Percentiles rank a stretch among this genome's conserved stretches.
Conservation (phyloP, 768 basidiomycete species). For the Phlebiopsis gigantea region DNA sequence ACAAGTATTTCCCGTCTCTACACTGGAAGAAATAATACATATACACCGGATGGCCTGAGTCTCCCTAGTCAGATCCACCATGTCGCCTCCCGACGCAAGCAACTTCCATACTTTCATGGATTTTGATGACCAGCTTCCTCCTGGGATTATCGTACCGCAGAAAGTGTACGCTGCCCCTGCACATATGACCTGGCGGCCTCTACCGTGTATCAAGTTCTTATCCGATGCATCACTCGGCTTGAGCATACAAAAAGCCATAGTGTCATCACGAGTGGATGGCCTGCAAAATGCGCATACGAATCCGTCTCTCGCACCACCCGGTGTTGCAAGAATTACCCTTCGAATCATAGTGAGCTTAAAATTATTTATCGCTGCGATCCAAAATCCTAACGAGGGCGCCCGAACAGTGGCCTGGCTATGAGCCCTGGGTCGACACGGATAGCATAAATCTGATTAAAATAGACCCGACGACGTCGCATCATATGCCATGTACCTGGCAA, state of each 20-base stretch:
- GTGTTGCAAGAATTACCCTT: too few species aligned
- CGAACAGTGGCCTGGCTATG: constrained; percentile 1
- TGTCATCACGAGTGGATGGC: background rate
- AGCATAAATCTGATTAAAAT: background rate
- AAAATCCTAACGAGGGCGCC: too few species aligned
- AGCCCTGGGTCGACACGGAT: background rate
- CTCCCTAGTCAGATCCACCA: too few species aligned
- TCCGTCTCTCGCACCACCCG: too few species aligned
- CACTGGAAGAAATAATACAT: too few species aligned
- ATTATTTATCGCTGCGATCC: too few species aligned
- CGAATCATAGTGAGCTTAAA: too few species aligned
- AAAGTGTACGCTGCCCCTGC: background rate
- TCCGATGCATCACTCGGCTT: background rate
- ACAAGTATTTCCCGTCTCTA: too few species aligned
- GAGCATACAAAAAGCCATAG: background rate
- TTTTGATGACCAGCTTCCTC: background rate
- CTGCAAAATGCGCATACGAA: background rate
- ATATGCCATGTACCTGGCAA: background rate
- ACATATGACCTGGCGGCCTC: background rate
- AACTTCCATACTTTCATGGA: background rate
- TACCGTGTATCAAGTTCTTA: background rate
- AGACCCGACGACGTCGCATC: too few species aligned
- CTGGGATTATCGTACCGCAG: background rate
- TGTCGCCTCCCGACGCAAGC: too few species aligned
- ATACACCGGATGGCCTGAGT: too few species aligned